Evolutionary conservation across 1,139 yeast species (phyloP).

Genomic region (Taphrina flavorubra): DNA sequence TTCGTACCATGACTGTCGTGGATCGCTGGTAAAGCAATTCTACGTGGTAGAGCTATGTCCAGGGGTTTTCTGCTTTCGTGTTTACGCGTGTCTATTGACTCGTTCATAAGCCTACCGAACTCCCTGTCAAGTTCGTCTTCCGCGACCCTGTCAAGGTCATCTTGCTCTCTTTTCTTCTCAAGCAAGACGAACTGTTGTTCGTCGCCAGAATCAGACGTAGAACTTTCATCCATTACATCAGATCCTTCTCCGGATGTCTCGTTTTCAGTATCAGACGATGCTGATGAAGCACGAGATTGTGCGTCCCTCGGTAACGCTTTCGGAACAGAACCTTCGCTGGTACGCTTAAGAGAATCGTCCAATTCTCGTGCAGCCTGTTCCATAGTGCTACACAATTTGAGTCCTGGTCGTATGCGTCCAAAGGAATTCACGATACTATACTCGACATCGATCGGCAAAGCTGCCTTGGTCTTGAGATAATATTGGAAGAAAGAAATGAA

Average conservation of each 20-base stretch:
- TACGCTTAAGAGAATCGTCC: conserved; percentile 44
- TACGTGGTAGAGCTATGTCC: conserved; percentile 52
- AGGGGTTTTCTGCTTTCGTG: conserved; percentile 47
- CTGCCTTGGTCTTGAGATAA: conserved; percentile 68
- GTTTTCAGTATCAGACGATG: conserved; percentile 47
- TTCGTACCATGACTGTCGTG: neutral
- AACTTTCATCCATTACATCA: conserved; percentile 48
- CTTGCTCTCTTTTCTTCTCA: conserved; percentile 41
- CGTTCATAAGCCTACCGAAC: conserved; percentile 51
- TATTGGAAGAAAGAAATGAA: conserved; percentile 73
- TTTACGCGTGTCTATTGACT: conserved; percentile 48
- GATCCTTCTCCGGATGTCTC: conserved; percentile 49
- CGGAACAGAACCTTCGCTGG: conserved; percentile 45
- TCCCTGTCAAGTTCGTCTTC: conserved; percentile 52
- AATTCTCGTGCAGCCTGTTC: conserved; percentile 55
- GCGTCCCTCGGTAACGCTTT: conserved; percentile 48
- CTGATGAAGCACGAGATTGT: neutral
- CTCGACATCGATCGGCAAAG: conserved; percentile 70
- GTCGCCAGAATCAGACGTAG: conserved; percentile 46
- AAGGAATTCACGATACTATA: conserved; percentile 61
- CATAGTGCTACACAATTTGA: conserved; percentile 55
- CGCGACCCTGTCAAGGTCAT: conserved; percentile 32
- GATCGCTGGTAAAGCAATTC: neutral
- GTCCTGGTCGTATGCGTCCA: conserved; percentile 51
- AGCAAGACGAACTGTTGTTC: conserved; percentile 46